Evolutionary conservation across 2,329 filamentous ascomycete genomes (phyloP), one percentile per base, ranked within the genome.

Genomic region (Epichloe typhina): DNA sequence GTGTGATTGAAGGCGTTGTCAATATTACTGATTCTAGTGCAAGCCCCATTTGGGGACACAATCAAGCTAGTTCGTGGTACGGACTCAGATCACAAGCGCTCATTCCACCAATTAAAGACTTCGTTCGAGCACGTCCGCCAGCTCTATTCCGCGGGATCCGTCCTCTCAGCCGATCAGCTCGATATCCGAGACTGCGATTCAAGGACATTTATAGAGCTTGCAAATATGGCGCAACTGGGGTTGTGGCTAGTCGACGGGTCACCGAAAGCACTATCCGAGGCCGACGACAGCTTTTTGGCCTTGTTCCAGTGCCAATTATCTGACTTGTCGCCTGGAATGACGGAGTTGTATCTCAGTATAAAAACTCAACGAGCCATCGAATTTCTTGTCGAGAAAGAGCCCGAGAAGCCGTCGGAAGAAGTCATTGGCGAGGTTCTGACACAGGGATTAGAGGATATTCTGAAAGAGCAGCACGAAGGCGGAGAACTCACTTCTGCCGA

Each of bases 381-480:
- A 44, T 70, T 72, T 11, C 66, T 84, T 19, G 68, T 74, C 41
- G 68, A 67, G 6, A 64, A 75, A 46, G 68, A 72, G 1, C 76
- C 74, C 50, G 74, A 72, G 15, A 65, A 79, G 48, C 59, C 60
- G 15, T 67, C 71, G 13, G 77, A 79, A 13, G 75, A 79, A 15
- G 67, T 74, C 17, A 61, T 83, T 15, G 72, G 74, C 11, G 74
- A 80, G 49, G 71, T 79, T 3, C 72, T 87, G 37, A 70, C 75
- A 6, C 67, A 73, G 8, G 70, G 83, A 4, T 64, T 86, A 2
- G 72, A 83, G 26, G 69, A 71, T 11, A 66, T 67, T 43, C 57
- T 76, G 45, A 68, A 61, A 11, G 58, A 59, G 19, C 58, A 66
- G 36, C 64, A 65, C 46, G 61, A 60, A 3, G 60, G 60, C 15